Conservation (phyloP, 495 filamentous ascomycete species). For the Xylaria curta region DNA sequence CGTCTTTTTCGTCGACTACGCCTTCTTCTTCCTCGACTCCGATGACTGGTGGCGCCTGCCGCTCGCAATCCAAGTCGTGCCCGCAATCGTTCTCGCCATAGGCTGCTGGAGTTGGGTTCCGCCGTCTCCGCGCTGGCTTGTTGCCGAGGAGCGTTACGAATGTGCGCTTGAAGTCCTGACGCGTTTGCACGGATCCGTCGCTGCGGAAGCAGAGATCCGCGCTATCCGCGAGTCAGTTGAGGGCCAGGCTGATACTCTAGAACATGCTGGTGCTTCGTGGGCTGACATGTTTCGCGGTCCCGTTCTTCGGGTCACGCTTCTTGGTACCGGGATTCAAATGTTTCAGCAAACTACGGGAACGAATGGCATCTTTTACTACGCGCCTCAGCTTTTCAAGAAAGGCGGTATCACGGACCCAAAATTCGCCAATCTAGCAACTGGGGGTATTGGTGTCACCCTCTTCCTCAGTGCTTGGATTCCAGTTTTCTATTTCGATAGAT, state of each 20-base stretch:
- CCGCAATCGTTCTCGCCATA: constrained; percentile 49
- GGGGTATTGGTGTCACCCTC: constrained; percentile 33
- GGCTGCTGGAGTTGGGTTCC: constrained; percentile 60
- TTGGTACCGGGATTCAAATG: constrained; percentile 36
- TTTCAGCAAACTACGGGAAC: constrained; percentile 39
- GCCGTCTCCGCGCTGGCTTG: constrained; percentile 62
- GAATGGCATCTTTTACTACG: constrained; percentile 39
- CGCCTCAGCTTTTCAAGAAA: constrained; percentile 36
- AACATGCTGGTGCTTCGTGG: constrained; percentile 27
- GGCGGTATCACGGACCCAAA: constrained; percentile 35
- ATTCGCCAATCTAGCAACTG: constrained; percentile 35
- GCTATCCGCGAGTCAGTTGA: constrained; percentile 39
- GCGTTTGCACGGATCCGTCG: constrained; percentile 55
- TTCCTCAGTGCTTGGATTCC: constrained; percentile 39
- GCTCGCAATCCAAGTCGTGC: constrained; percentile 57
- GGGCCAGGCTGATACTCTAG: constrained; percentile 38
- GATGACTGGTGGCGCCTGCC: constrained; percentile 61
- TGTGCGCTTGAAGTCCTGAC: constrained; percentile 57
- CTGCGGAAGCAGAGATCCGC: constrained; percentile 48
- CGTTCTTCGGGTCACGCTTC: constrained; percentile 36
- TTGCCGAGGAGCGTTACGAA: constrained; percentile 54
- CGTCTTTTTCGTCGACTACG: constrained; percentile 59
- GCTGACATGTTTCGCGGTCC: constrained; percentile 37
- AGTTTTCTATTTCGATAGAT: constrained; percentile 35
- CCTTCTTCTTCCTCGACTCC: constrained; percentile 48